Conservation (phyloP, 352 stramenopile genomes). For the Phytophthora kernoviae region DNA sequence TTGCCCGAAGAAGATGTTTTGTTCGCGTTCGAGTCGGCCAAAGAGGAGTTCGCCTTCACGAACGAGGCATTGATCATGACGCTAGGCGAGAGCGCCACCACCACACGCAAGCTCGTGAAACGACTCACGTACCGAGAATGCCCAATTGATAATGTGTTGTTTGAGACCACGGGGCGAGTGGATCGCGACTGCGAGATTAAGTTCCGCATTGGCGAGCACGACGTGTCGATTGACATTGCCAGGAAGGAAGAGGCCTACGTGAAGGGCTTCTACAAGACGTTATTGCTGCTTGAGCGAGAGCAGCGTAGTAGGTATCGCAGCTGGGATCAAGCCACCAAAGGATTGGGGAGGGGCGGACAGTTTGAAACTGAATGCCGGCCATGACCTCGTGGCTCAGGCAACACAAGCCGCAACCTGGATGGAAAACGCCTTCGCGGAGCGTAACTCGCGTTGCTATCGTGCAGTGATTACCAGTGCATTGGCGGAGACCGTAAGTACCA, state of each 20-base stretch:
- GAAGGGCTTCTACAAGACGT: constrained; percentile 57
- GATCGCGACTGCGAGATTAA: constrained; percentile 75
- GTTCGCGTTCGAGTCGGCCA: constrained; percentile 61
- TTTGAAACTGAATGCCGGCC: constrained; percentile 34
- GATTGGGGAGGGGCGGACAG: constrained; percentile 36
- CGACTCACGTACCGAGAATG: constrained; percentile 49
- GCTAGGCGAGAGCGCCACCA: constrained; percentile 44
- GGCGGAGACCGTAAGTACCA: constrained; percentile 20
- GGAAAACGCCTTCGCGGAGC: constrained; percentile 31
- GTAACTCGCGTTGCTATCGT: constrained; percentile 44
- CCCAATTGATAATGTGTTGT: constrained; percentile 36
- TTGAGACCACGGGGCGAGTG: constrained; percentile 59
- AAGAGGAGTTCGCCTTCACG: constrained; percentile 69
- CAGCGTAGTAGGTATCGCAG: constrained; percentile 38
- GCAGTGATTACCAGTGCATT: constrained; percentile 27
- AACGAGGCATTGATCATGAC: constrained; percentile 58
- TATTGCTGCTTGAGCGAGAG: constrained; percentile 47
- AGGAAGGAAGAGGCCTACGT: constrained; percentile 50
- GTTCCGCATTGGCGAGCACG: constrained; percentile 45
- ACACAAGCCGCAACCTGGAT: constrained; percentile 32
- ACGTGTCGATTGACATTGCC: constrained; percentile 59
- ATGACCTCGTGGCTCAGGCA: constrained; percentile 35
- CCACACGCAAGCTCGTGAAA: constrained; percentile 48
- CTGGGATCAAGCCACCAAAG: constrained; percentile 39
- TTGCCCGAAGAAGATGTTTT: constrained; percentile 48